Base-by-base conservation (phyloP, 306 rosid species). In the Cucurbita pepo region DNA sequence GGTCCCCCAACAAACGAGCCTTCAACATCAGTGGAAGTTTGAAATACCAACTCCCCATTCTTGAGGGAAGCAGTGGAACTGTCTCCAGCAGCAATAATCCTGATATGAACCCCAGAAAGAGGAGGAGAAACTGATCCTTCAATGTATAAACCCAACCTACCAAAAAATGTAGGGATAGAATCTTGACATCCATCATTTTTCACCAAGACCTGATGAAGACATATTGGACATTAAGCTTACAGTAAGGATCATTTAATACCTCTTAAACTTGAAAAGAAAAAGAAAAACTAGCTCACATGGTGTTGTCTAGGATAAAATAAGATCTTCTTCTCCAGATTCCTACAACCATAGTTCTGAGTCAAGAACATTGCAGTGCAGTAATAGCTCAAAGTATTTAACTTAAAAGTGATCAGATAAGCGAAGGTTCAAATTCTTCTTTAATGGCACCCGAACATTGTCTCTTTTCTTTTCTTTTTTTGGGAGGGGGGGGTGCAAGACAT, bases 111-210 rank as follows among this genome's bases (percentile, higher is more conserved):
- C 16, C 83, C 96, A 79, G 95, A 81, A 82, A 88, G 81, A 9
- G 95, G 92, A 74, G 97, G 99, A 56, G 88, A 85, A 78, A 91
- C 95, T 30, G 95, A 85, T 84, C 99, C 99, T 77, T 86, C 90
- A 69, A 89, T 81, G 74, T 89, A 91, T 43, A 88, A 79, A 72
- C 99, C 99, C 81, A 64, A 61, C 69, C 93, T 86, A 75, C 92
- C 88, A 82, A 83, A 77, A 82, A 91, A 95, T 79, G 80, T 34
- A 77, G 95, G 96, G 70, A 91, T 58, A 61, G 80, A 61, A 79
- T 88, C 86, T 86, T 95, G 97, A 80, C 99, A 95, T 67, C 88
- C 90, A 69, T 88, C 95, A 80, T 80, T 88, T 78, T 78, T 69
- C 80, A 91, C 85, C 64, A 78, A 69, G 72, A 88, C 90, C 99